A percentile compares a stretch with the other conserved stretches of the same genome.
phyloP scores from a whole-genome alignment of 164 flowering plant species.

The Vitis riparia region DNA sequence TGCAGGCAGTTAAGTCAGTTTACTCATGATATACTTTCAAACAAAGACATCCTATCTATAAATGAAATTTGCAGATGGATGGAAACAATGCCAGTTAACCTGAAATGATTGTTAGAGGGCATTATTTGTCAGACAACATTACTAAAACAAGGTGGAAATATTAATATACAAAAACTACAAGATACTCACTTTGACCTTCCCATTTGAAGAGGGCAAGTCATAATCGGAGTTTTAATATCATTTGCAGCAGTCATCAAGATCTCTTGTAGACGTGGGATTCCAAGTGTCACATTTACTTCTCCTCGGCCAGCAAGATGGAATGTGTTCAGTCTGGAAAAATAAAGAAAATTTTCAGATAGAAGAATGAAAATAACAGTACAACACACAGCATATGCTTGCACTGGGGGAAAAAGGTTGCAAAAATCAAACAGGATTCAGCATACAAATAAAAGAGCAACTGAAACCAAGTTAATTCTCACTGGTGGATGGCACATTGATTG shows the following conservation, averaged over 20 bases:
- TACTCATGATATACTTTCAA: too few species aligned
- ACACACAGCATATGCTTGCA: neutral
- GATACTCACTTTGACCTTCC: conserved; percentile 61
- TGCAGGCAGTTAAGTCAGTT: too few species aligned
- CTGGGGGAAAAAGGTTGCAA: neutral
- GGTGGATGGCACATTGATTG: neutral
- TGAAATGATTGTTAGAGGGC: too few species aligned
- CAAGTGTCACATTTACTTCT: conserved; percentile 97
- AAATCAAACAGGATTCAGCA: neutral
- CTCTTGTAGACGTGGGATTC: conserved; percentile 97
- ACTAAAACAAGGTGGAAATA: neutral
- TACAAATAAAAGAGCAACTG: neutral
- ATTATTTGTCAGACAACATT: neutral
- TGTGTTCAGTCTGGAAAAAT: conserved; percentile 76
- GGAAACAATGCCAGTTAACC: too few species aligned
- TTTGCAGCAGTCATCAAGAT: conserved; percentile 84
- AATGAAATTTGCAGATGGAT: too few species aligned
- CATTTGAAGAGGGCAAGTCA: conserved; percentile 72
- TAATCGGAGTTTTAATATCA: conserved; percentile 75
- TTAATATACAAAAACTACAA: neutral
- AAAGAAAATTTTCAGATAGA: neutral
- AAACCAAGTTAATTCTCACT: neutral
- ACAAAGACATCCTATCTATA: too few species aligned
- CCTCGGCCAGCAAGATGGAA: conserved; percentile 98
- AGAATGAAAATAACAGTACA: neutral